phyloP scores from a whole-genome alignment of 2,329 filamentous ascomycete species.

The Hymenoscyphus repandus region DNA sequence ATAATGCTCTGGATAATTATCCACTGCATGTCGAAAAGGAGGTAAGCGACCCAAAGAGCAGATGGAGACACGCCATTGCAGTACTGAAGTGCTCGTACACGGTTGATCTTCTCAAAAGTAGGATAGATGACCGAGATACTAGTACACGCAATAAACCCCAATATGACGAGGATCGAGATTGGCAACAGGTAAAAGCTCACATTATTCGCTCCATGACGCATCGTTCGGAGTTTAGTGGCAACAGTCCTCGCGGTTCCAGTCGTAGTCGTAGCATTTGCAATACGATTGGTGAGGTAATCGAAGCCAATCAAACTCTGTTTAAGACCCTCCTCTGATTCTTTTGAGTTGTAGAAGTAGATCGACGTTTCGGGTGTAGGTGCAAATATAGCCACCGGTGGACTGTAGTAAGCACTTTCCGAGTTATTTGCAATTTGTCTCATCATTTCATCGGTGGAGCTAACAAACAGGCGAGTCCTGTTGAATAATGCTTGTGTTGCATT shows the following conservation, averaged over 20 bases:
- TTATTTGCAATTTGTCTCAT: constrained; percentile 14
- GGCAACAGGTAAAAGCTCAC: constrained; percentile 12
- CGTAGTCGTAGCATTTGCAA: constrained; percentile 19
- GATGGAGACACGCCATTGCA: constrained; percentile 26
- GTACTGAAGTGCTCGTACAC: constrained; percentile 26
- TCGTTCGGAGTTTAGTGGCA: constrained; percentile 11
- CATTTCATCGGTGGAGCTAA: constrained; percentile 15
- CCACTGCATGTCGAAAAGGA: constrained; percentile 26
- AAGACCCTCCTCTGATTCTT: background rate
- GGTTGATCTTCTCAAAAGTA: constrained; percentile 21
- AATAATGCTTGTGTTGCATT: background rate
- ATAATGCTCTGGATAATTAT: constrained; percentile 22
- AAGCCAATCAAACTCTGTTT: constrained; percentile 11
- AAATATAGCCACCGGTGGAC: constrained; percentile 17
- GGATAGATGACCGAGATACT: constrained; percentile 27
- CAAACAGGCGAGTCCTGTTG: constrained; percentile 12
- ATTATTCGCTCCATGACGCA: constrained; percentile 12
- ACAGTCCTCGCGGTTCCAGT: constrained; percentile 11
- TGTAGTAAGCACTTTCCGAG: background rate
- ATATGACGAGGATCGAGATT: constrained; percentile 17
- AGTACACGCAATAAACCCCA: constrained; percentile 21
- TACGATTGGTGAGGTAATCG: constrained; percentile 20
- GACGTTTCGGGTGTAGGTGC: constrained; percentile 16
- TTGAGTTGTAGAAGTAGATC: constrained; percentile 15
- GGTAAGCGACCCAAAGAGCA: constrained; percentile 25